These are phyloP conservation scores for Saprolegnia parasitica DNA, from an alignment of 352 stramenopile species.

Conservation along the genomic window DNA sequence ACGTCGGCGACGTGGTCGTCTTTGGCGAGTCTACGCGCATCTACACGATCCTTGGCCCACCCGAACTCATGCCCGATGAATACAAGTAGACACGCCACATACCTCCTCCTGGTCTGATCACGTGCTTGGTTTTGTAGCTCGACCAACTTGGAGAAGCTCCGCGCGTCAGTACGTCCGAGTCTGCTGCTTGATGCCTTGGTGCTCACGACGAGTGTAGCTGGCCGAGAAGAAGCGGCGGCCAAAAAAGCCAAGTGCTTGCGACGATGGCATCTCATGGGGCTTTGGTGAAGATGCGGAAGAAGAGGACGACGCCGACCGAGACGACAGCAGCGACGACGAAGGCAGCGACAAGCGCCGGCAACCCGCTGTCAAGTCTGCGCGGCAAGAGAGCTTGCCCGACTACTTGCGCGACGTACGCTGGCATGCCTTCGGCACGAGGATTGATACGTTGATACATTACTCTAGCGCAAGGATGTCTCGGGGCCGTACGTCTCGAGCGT, in stretches of 20 bases:
- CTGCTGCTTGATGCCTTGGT: too few relatives aligned
- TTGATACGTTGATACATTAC: neutral
- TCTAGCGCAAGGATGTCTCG: constrained; percentile 42
- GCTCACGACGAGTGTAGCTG: neutral
- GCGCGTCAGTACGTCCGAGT: neutral
- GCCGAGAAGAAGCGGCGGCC: constrained; percentile 30
- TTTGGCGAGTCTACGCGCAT: constrained; percentile 86
- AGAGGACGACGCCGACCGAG: constrained; percentile 48
- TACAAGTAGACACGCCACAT: constrained; percentile 62
- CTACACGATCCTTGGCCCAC: constrained; percentile 69
- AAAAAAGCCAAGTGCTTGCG: constrained; percentile 32
- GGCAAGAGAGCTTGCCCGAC: constrained; percentile 40
- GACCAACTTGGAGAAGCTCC: constrained; percentile 34
- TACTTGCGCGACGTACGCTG: constrained; percentile 60
- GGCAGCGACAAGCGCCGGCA: constrained; percentile 30
- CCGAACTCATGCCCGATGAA: constrained; percentile 62
- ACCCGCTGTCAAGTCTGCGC: neutral
- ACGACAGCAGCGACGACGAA: constrained; percentile 34
- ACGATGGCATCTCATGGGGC: constrained; percentile 58
- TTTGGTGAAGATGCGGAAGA: constrained; percentile 77
- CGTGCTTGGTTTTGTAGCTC: constrained; percentile 29
- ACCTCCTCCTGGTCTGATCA: constrained; percentile 6
- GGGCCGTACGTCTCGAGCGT: constrained; percentile 53
- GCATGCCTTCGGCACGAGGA: neutral
- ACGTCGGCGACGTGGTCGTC: constrained; percentile 78